Conservation (phyloP, 805 yeast genomes). For the Cyberlindnera samutprakarnensis region DNA sequence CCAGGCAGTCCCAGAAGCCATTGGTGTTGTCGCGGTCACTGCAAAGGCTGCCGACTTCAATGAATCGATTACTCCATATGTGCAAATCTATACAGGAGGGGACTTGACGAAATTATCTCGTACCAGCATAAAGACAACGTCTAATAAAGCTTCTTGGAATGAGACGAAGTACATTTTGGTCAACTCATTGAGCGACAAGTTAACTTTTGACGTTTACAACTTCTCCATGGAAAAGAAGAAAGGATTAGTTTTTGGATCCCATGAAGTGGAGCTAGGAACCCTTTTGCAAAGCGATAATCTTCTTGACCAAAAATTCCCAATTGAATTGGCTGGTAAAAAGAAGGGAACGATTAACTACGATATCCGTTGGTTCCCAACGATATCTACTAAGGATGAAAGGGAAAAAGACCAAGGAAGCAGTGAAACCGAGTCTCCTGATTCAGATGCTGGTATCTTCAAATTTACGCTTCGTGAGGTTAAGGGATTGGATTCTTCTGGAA, state of each 20-base stretch:
- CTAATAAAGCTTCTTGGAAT: slow-evolving; percentile 56
- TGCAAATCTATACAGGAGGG: slow-evolving; percentile 37
- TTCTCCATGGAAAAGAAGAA: slow-evolving; percentile 45
- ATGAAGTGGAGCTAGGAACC: slow-evolving; percentile 49
- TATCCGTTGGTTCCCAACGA: slow-evolving; percentile 32
- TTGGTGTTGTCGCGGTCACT: slow-evolving; percentile 62
- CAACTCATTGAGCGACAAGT: slow-evolving; percentile 46
- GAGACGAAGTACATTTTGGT: slow-evolving; percentile 58
- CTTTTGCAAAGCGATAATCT: slow-evolving; percentile 47
- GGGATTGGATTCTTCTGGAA: slow-evolving; percentile 43
- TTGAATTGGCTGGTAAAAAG: slow-evolving; percentile 37
- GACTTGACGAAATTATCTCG: slow-evolving; percentile 34
- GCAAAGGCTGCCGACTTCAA: slow-evolving; percentile 44
- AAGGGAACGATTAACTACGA: slow-evolving; percentile 59
- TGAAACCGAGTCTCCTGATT: slow-evolving; percentile 32
- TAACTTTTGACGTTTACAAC: slow-evolving; percentile 48
- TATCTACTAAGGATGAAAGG: slow-evolving; percentile 13
- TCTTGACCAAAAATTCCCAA: slow-evolving; percentile 16
- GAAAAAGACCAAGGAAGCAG: slow-evolving; percentile 21
- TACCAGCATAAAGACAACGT: slow-evolving; percentile 51
- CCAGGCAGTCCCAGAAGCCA: slow-evolving; percentile 55
- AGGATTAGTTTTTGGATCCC: slow-evolving; percentile 42
- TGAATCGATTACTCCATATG: slow-evolving; percentile 52
- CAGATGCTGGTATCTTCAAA: slow-evolving; percentile 72
- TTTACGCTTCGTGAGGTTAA: slow-evolving; percentile 53